Conservation (phyloP, 2,329 filamentous ascomycete genomes). For the Fusarium haematococcum region DNA sequence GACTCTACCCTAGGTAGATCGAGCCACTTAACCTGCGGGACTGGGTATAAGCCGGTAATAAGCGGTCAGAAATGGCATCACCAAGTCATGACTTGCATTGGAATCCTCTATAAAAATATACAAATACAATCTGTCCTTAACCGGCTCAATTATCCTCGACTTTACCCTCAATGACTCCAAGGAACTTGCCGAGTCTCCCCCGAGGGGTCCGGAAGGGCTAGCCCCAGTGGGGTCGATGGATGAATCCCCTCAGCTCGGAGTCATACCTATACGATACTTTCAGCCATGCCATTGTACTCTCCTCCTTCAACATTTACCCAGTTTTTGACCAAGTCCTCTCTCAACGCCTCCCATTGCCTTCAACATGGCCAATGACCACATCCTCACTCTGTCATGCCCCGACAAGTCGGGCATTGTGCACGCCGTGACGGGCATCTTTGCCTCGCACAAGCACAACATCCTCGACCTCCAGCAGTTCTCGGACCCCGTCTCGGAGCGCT, state of each 20-base stretch:
- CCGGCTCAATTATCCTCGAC: neutral
- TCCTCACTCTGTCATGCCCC: constrained; percentile 85
- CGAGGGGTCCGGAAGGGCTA: constrained; percentile 38
- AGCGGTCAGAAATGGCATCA: neutral
- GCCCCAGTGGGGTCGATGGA: constrained; percentile 43
- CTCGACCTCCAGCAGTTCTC: constrained; percentile 88
- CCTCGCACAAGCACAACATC: constrained; percentile 80
- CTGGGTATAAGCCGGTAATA: constrained; percentile 16
- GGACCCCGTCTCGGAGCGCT: constrained; percentile 77
- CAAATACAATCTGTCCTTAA: neutral
- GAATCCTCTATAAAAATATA: neutral
- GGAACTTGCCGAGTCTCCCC: constrained; percentile 17
- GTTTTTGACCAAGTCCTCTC: neutral
- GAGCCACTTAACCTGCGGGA: constrained; percentile 11
- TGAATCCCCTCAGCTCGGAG: constrained; percentile 23
- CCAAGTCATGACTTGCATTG: neutral
- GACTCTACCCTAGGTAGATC: constrained; percentile 12
- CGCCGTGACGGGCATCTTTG: constrained; percentile 83
- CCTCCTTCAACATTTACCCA: constrained; percentile 18
- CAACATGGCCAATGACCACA: constrained; percentile 68
- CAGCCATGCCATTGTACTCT: constrained; percentile 5
- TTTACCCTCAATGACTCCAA: neutral
- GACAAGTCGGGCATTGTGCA: constrained; percentile 89
- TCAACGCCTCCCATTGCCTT: constrained; percentile 11
- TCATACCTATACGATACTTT: constrained; percentile 26